Conservation (phyloP, 768 basidiomycete genomes). For the Pleurotus tuber-regium region DNA sequence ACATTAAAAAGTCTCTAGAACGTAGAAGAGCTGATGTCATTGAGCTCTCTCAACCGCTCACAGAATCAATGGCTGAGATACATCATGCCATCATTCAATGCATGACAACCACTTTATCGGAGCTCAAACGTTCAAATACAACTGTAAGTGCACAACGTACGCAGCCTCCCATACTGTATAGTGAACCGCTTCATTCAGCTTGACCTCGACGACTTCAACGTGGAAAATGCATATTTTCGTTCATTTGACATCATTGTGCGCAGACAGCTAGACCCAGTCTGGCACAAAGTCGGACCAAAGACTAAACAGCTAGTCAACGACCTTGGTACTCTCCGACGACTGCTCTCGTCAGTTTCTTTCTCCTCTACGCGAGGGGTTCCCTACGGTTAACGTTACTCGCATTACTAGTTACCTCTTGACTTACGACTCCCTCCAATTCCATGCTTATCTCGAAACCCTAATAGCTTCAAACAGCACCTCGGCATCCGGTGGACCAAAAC, state of each 20-base stretch:
- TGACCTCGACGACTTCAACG: slow-evolving; percentile 88
- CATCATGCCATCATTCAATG: slow-evolving; percentile 92
- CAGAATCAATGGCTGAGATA: slow-evolving; percentile 86
- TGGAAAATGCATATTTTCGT: slow-evolving; percentile 92
- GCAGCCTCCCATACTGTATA: too few relatives aligned
- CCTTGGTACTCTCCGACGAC: slow-evolving; percentile 77
- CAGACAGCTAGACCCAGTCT: slow-evolving; percentile 86
- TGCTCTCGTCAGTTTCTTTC: slow-evolving; percentile 61
- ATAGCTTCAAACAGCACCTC: slow-evolving; percentile 53
- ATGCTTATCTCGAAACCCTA: slow-evolving; percentile 88
- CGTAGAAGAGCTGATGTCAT: slow-evolving; percentile 87
- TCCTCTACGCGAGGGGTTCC: neutral
- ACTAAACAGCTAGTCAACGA: slow-evolving; percentile 92
- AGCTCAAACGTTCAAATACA: slow-evolving; percentile 86
- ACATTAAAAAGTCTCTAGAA: slow-evolving; percentile 79
- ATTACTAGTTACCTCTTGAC: slow-evolving; percentile 79
- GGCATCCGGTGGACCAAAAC: slow-evolving; percentile 49
- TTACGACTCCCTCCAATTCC: slow-evolving; percentile 89
- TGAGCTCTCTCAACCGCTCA: slow-evolving; percentile 85
- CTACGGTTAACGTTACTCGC: neutral
- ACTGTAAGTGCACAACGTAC: too few relatives aligned
- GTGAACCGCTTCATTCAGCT: too few relatives aligned
- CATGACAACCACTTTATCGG: slow-evolving; percentile 86
- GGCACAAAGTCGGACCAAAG: slow-evolving; percentile 93
- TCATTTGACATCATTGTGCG: slow-evolving; percentile 90